Base-by-base conservation (phyloP, 1,284 basidiomycete species). In the Moesziomyces aphidis region DNA sequence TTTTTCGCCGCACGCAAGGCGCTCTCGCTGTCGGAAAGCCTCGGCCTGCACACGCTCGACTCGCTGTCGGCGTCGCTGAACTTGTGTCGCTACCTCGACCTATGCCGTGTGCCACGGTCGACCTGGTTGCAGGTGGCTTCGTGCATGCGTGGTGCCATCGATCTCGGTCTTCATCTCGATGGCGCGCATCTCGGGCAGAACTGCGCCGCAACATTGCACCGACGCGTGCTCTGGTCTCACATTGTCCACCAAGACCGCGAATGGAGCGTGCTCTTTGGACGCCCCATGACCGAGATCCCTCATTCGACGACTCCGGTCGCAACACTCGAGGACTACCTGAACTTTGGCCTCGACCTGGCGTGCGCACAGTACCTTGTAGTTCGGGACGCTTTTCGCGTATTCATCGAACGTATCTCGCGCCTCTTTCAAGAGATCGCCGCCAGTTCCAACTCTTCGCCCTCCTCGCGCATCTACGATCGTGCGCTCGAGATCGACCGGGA, bases 61-160 rank as follows among this genome's bases (percentile, higher is more conserved):
- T 72, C 69, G 47, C 63, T 72, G 3, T 60, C 57, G n/a, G 69
- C 69, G 4, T 72, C 69, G 11, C 28, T 72, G 21, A 72, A 72
- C 26, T 51, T 72, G 9, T 72, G 69, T 56, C 55, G 69, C 19
- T 72, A 72, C 46, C 59, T 72, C 5, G 69, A 72, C 26, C 58
- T 72, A 4, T 72, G 69, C 22, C 59, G 69, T 36, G 69, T 72
- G 13, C 69, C 69, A 3, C 53, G 69, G 17, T 72, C 69, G 0
- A 72, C 69, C 3, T 72, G 69, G 69, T 43, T 72, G 34, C 69
- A 72, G 34, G 69, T 72, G 11, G 69, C 69, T 19, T 72, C 69
- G 0, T 60, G 69, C 50, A 72, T 72, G 69, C 69, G 69, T 23
- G 69, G 69, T 17, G 69, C 69, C 0, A 72, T 72, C 31, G 69